Evolutionary conservation across 208 protist genomes (phyloP).

Genomic region (Porcisia hertigi): DNA sequence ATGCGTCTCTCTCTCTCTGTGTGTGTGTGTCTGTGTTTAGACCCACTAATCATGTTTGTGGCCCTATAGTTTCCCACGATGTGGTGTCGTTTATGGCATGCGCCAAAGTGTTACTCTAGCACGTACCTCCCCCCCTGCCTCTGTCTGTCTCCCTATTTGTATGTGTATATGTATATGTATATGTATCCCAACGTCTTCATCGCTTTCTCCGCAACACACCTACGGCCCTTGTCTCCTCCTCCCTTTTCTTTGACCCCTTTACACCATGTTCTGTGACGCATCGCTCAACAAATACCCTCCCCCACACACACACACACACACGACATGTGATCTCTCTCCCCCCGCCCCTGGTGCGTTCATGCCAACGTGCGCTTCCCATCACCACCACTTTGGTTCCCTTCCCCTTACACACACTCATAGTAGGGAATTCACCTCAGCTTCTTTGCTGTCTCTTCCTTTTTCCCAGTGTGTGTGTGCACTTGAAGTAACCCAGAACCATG

Average conservation of each 20-base stretch:
- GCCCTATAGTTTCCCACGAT: background rate
- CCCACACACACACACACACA: background rate
- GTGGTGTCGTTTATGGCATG: too few species aligned
- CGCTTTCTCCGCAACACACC: background rate
- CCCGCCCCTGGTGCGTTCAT: background rate
- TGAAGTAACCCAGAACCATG: slow-evolving; percentile 40
- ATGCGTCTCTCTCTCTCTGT: background rate
- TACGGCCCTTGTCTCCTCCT: background rate
- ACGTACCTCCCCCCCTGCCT: background rate
- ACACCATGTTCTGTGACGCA: background rate
- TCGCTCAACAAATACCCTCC: too few species aligned
- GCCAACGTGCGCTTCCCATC: background rate
- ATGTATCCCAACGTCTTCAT: too few species aligned
- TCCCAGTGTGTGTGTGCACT: background rate
- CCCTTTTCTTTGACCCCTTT: too few species aligned
- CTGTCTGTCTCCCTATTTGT: background rate
- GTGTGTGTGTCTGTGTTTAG: background rate
- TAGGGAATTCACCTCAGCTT: slow-evolving; percentile 5
- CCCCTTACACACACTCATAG: background rate
- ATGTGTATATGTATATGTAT: background rate
- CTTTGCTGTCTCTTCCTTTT: background rate
- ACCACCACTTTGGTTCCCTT: background rate
- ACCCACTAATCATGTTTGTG: background rate
- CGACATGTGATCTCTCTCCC: background rate
- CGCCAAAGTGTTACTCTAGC: too few species aligned